Evolutionary conservation across 768 basidiomycete genomes (phyloP), one percentile per base, ranked within the genome.

Genomic region (Rhodotorula taiwanensis): DNA sequence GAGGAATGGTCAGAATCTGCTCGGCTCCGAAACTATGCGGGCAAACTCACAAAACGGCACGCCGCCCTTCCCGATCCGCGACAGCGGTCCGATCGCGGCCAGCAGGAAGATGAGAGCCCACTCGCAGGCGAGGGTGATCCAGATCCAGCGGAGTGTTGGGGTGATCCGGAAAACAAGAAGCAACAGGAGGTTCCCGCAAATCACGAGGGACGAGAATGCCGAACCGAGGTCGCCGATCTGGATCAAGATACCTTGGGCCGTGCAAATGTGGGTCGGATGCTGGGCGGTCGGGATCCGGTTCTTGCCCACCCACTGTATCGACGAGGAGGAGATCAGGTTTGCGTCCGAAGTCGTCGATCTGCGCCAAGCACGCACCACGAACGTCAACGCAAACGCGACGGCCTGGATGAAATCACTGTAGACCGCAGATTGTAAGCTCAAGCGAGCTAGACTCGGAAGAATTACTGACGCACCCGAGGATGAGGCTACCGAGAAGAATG

Each of bases 221-320:
- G 23, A 25, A 16, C 43, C 58, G 16, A 59, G 45, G 58, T 65
- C 64, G 27, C 64, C 64, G 6, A 52, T 16, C 39, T 65, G 64
- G 43, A 65, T 56, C 21, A 65, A 21, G 58, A 65, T 44, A 23
- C 14, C 64, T 41, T 65, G 64, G 0, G 64, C 43, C 14, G 58
- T 65, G 34, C 64, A 65, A 5, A 60, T 9, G 2, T 25, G 11
- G 4, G 52, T 60, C 1, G 58, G 58, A 13, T 47, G 21, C 11
- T 21, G 23, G 2, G 47, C 14, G 2, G 64, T 31, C 1, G 64
- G 64, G 7, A 65, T 25, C 5, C 33, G 53, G 25, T 28, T 21
- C 16, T 28, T 48, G 3, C 11, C 28, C 33, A 50, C 21, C 64
- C 64, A 65, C 62, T 64, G 56, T 27, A 9, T n/a, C 31, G 44